Conservation (phyloP, 2,329 filamentous ascomycete species). For the Sclerotinia subarctica region DNA sequence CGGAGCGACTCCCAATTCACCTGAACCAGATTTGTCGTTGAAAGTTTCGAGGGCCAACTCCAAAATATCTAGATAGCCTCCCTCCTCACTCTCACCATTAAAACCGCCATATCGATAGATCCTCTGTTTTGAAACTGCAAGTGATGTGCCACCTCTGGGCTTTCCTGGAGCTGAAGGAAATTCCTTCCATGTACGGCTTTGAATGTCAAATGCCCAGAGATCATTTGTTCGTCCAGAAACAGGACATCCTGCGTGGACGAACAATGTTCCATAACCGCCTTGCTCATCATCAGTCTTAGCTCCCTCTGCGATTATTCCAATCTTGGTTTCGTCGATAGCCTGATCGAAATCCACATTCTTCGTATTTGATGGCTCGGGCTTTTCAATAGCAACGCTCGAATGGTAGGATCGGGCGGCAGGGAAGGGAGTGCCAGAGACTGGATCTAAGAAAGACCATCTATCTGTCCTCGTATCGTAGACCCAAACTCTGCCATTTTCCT, state of each 20-base stretch:
- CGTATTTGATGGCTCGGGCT: constrained; percentile 42
- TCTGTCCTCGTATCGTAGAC: constrained; percentile 64
- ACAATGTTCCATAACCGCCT: constrained; percentile 66
- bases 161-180: constrained; percentile 65
- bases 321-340: constrained; percentile 50
- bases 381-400: constrained; percentile 54
- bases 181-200: constrained; percentile 62
- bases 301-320: constrained; percentile 54
- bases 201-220: constrained; percentile 74
- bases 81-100: constrained; percentile 66
- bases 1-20: constrained; percentile 51
- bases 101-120: constrained; percentile 80
- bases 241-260: constrained; percentile 73
- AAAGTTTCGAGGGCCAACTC: constrained; percentile 56
- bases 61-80: constrained; percentile 67
- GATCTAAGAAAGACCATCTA: constrained; percentile 63
- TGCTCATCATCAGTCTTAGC: constrained; percentile 57
- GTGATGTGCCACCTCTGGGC: constrained; percentile 62
- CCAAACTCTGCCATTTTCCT: constrained; percentile 75
- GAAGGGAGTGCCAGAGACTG: constrained; percentile 47
- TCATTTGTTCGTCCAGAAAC: constrained; percentile 61
- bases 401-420: constrained; percentile 72
- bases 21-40: constrained; percentile 47
- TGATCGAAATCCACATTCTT: constrained; percentile 32
- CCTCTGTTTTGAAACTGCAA: constrained; percentile 60